Evolutionary conservation across 2,329 filamentous ascomycete genomes (phyloP).

Genomic region (Magnaporthales sp.): DNA sequence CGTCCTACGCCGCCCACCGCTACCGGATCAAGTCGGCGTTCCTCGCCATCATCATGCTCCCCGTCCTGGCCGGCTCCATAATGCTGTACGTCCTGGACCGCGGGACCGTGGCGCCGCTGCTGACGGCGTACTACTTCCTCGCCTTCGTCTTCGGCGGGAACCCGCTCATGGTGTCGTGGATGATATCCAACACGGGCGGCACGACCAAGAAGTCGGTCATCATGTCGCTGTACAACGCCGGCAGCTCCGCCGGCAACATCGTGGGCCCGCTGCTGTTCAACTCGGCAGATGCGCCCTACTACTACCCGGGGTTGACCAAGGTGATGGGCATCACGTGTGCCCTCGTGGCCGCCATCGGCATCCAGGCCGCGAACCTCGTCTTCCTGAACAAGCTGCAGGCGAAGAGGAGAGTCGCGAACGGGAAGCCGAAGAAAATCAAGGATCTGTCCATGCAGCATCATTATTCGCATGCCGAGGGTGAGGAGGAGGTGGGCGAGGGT

Average conservation of each 20-base stretch:
- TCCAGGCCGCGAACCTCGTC: conserved; percentile 46
- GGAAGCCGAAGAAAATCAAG: conserved; percentile 49
- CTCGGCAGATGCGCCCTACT: conserved; percentile 46
- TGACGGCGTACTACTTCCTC: conserved; percentile 57
- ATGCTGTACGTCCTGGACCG: conserved; percentile 47
- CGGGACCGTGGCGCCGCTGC: conserved; percentile 31
- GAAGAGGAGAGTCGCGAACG: conserved; percentile 43
- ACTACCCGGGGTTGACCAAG: conserved; percentile 46
- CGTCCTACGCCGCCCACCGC: conserved; percentile 49
- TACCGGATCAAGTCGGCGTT: conserved; percentile 48
- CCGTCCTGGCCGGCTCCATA: conserved; percentile 50
- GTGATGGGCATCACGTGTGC: conserved; percentile 47
- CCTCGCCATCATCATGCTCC: conserved; percentile 43
- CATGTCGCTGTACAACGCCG: conserved; percentile 57
- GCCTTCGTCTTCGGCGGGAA: conserved; percentile 59
- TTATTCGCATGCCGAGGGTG: conserved; percentile 28
- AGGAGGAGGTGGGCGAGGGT: conserved; percentile 3
- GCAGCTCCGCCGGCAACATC: conserved; percentile 55
- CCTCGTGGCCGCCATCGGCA: conserved; percentile 39
- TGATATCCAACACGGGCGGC: conserved; percentile 59
- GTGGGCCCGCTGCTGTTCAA: conserved; percentile 57
- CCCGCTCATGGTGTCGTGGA: conserved; percentile 59
- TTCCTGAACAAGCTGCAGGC: conserved; percentile 49
- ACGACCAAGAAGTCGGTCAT: conserved; percentile 47
- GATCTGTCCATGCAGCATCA: conserved; percentile 52